Evolutionary conservation across 306 rosid genomes (phyloP), one percentile per base, ranked within the genome.

Genomic region (Dicorynia guianensis): DNA sequence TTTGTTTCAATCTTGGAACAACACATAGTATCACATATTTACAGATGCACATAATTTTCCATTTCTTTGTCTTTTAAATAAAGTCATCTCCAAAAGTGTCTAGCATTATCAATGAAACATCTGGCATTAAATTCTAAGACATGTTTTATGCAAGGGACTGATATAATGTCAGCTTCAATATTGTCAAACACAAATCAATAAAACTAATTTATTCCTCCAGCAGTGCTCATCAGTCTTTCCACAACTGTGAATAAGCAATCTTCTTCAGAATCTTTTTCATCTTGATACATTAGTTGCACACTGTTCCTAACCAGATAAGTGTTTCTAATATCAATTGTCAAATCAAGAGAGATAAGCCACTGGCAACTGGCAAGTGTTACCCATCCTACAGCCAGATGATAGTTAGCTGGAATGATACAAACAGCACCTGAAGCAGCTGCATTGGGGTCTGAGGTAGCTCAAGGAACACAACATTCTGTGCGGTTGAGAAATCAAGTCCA

Each of bases 401-500:
- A 56, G 47, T 56, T 53, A 36, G 63, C 44, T 30, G 43, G 59
- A 48, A 76, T 52, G 11, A 69, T 59, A 66, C 63, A 30, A 66
- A 20, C 74, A 67, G 64, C 66, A 94, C 98, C 98, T 92, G 98
- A 79, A 90, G 95, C 98, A 94, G 90, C 85, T 83, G 36, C 10
- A 89, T 81, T 57, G 98, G 96, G 64, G 87, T 79, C 75, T 85
- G 84, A 58, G 98, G 98, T 75, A 94, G 92, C 88, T 94, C 98
- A 88, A 94, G 79, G 85, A 94, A 92, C 72, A 94, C 96, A 30
- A 94, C 96, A 77, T 94, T 86, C 69, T 86, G 97, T 11, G 98
- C 98, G 12, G 93, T 42, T 14, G 98, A 94, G 79, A 94, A 92
- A 84, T 94, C 97, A 81, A 94, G 88, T 80, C 98, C 98, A 84